Percentiles rank a stretch among this genome's conserved stretches.
Conservation (phyloP, 441 rosid species). For the Pelargonium citronellum region DNA sequence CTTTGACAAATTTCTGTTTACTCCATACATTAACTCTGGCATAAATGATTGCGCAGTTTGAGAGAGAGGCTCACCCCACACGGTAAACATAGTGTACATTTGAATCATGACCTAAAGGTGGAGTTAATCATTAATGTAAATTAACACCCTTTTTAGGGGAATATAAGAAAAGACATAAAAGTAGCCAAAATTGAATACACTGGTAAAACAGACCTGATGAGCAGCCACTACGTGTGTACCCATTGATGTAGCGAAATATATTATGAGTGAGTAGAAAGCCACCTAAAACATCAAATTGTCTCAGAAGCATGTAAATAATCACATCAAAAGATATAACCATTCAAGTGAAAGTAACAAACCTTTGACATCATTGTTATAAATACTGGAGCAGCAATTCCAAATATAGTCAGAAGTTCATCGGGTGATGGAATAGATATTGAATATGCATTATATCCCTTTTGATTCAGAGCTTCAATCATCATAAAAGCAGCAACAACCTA, state of each 20-base stretch:
- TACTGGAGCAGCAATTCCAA: constrained; percentile 28
- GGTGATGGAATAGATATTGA: constrained; percentile 25
- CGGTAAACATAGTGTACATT: constrained; percentile 24
- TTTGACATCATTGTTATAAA: constrained; percentile 30
- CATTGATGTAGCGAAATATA: constrained; percentile 85
- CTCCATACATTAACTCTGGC: constrained; percentile 32
- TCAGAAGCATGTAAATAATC: constrained; percentile 21
- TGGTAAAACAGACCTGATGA: constrained; percentile 25
- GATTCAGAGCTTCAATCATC: constrained; percentile 30
- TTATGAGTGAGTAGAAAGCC: constrained; percentile 68
- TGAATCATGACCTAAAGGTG: constrained; percentile 32
- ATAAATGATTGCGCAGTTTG: constrained; percentile 35
- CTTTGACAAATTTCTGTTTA: constrained; percentile 18
- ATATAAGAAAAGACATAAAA: not conserved
- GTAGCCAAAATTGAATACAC: no score
- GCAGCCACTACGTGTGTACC: constrained; percentile 58
- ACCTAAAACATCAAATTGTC: constrained; percentile 40
- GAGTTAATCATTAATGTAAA: not conserved
- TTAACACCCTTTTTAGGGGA: not conserved
- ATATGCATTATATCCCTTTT: constrained; percentile 29
- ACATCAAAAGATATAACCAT: constrained; percentile 23
- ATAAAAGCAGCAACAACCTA: constrained; percentile 29
- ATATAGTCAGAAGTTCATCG: constrained; percentile 22
- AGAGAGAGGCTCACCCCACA: constrained; percentile 34
- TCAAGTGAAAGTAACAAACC: constrained; percentile 14